Evolutionary conservation across 2,329 filamentous ascomycete species (phyloP), one percentile per base, ranked within the genome.

Genomic region (Trichoderma afroharzianum): DNA sequence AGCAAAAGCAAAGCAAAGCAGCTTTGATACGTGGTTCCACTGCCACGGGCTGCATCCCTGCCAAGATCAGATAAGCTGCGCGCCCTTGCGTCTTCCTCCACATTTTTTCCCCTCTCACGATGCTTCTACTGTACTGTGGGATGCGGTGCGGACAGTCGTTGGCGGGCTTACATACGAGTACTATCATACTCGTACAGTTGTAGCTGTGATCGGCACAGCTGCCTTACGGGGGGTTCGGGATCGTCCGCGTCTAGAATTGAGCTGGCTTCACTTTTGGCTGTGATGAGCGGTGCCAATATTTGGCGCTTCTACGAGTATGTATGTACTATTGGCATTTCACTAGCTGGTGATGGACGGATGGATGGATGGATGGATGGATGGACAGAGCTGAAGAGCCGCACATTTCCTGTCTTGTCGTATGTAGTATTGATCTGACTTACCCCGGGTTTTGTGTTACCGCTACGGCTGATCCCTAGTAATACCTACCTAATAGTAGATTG

Each of bases 1-100:
- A n/a, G 39, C 39, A n/a, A 43, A 33, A 39, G 36, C 15, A 18
- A 24, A 3, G 47, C 21, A 53, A 53, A 53, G n/a, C 21, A 21
- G 47, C 39, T 18, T n/a, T 43, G 39, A 36, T 47, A 67, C 63
- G 32, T 58, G 63, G 24, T 67, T 43, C 63, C 63, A 61, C 67
- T 61, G 36, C 57, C 53, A 57, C 33, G 55, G 57, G 6, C 47
- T 18, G 67, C 39, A 36, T 62, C 53, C 39, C 47, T 62, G 67
- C 67, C 67, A 53, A 62, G 67, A 62, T 53, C 67, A 62, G 67
- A 69, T 62, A 61, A 69, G 67, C 58, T 61, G 55, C 67, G 43
- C 39, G 67, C 57, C 57, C 66, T 68, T 68, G 66, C 66, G 57
- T 59, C 36, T n/a, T 39, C 63, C 28, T 67, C 63, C 63, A 32